phyloP scores from a whole-genome alignment of 1,139 yeast species.

The Kodamaea alishanica region DNA sequence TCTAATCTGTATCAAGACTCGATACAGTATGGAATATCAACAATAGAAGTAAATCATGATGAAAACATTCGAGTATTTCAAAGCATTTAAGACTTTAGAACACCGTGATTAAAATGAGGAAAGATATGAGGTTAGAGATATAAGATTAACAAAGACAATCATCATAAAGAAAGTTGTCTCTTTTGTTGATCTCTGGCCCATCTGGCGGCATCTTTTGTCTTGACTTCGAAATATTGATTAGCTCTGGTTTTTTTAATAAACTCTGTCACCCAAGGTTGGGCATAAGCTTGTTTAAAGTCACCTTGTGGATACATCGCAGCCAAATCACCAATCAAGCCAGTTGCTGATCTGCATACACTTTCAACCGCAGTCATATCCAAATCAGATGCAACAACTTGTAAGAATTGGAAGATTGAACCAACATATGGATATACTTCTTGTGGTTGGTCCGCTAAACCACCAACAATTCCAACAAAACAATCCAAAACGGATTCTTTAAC shows the following conservation, averaged over 20 bases:
- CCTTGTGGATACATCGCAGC: constrained; percentile 83
- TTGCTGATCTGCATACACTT: constrained; percentile 69
- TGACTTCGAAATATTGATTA: constrained; percentile 55
- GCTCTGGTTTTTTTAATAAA: constrained; percentile 72
- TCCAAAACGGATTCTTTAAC: constrained; percentile 87
- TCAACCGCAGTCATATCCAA: constrained; percentile 58
- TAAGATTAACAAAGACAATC: constrained; percentile 8
- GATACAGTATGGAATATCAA: too few species aligned
- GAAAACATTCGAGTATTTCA: too few species aligned
- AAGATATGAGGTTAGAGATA: constrained; percentile 12
- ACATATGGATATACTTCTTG: constrained; percentile 61
- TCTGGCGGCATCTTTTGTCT: constrained; percentile 84
- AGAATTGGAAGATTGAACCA: constrained; percentile 65
- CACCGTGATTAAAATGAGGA: neutral
- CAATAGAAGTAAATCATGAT: too few species aligned
- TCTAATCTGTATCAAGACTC: too few species aligned
- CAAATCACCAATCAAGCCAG: constrained; percentile 88
- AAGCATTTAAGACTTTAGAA: too few species aligned
- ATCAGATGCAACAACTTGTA: constrained; percentile 59
- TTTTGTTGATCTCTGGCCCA: constrained; percentile 94
- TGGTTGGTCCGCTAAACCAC: constrained; percentile 76
- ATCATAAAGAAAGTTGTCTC: constrained; percentile 35
- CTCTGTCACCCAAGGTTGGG: constrained; percentile 73
- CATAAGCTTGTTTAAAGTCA: constrained; percentile 60
- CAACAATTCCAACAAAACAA: constrained; percentile 92